phyloP scores from a whole-genome alignment of 2,329 filamentous ascomycete genomes.

The Fonsecaea pedrosoi region DNA sequence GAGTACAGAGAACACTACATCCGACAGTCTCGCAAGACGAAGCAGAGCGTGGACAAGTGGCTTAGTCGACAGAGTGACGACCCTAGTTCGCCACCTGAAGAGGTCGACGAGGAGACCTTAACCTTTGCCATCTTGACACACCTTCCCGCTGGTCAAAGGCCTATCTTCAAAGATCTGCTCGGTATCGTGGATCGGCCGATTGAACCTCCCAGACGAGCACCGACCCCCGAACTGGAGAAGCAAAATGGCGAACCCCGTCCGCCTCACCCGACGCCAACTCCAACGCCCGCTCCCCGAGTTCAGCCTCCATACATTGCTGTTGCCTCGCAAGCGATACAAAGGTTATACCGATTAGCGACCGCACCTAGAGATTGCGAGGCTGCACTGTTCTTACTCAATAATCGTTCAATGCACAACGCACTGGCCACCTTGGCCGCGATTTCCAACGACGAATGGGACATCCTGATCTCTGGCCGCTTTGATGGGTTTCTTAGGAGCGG shows the following conservation, averaged over 20 bases:
- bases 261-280: slow-evolving; percentile 59
- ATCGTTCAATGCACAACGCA: slow-evolving; percentile 81
- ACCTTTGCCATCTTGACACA: slow-evolving; percentile 93
- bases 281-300: slow-evolving; percentile 70
- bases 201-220: slow-evolving; percentile 37
- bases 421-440: slow-evolving; percentile 87
- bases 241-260: slow-evolving; percentile 22
- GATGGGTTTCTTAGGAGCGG: slow-evolving; percentile 96
- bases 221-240: slow-evolving; percentile 36
- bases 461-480: slow-evolving; percentile 89
- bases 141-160: slow-evolving; percentile 75
- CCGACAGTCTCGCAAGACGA: slow-evolving; percentile 88
- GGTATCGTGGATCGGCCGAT: slow-evolving; percentile 61
- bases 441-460: slow-evolving; percentile 93
- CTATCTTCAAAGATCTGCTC: slow-evolving; percentile 81
- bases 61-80: slow-evolving; percentile 77
- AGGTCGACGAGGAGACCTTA: slow-evolving; percentile 92
- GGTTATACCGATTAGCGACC: slow-evolving; percentile 77
- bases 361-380: slow-evolving; percentile 84
- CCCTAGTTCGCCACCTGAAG: slow-evolving; percentile 76
- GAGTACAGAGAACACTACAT: slow-evolving; percentile 93
- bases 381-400: slow-evolving; percentile 83
- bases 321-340: slow-evolving; percentile 78
- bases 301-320: slow-evolving; percentile 77
- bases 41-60: slow-evolving; percentile 90